Percentiles rank a stretch among this genome's conserved stretches.
Evolutionary conservation across 1,284 basidiomycete genomes (phyloP).

Genomic region (Blastosporella zonata): DNA sequence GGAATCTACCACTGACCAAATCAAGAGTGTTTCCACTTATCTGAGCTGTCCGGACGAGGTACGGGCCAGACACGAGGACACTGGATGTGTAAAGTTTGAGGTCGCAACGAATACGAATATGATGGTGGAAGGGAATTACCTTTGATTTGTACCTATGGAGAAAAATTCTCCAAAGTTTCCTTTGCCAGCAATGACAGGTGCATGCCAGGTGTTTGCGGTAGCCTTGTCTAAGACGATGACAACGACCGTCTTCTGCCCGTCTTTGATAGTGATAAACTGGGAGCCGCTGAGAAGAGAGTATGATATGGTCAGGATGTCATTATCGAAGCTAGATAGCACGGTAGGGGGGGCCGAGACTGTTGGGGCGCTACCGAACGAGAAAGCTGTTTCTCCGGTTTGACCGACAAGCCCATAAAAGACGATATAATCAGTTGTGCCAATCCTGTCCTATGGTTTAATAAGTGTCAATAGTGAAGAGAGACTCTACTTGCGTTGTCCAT

Average conservation of each 20-base stretch:
- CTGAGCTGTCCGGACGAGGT: constrained; percentile 44
- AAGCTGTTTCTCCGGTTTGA: constrained; percentile 43
- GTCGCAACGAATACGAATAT: not conserved
- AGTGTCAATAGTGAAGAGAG: constrained; percentile 9
- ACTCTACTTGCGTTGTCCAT: constrained; percentile 38
- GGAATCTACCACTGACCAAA: constrained; percentile 27
- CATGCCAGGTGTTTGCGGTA: constrained; percentile 46
- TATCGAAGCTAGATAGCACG: constrained; percentile 28
- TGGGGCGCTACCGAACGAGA: constrained; percentile 33
- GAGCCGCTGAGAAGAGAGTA: constrained; percentile 35
- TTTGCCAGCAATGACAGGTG: constrained; percentile 37
- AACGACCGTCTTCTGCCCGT: constrained; percentile 28
- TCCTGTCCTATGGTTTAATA: constrained; percentile 23
- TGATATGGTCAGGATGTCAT: constrained; percentile 36
- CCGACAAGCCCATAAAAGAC: constrained; percentile 41
- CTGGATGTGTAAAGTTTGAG: constrained; percentile 21
- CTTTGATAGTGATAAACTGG: constrained; percentile 33
- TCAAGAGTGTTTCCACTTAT: constrained; percentile 34
- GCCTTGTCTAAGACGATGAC: constrained; percentile 43
- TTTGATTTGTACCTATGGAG: constrained; percentile 47
- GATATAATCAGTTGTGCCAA: constrained; percentile 39
- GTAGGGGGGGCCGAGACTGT: constrained; percentile 26
- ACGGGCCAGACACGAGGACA: constrained; percentile 50
- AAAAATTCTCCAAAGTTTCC: constrained; percentile 42
- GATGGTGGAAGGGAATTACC: constrained; percentile 20